A percentile compares a stretch with the other conserved stretches of the same genome.
These are phyloP conservation scores for Vicia villosa DNA, from an alignment of 306 rosid genomes.

Conservation along the genomic window DNA sequence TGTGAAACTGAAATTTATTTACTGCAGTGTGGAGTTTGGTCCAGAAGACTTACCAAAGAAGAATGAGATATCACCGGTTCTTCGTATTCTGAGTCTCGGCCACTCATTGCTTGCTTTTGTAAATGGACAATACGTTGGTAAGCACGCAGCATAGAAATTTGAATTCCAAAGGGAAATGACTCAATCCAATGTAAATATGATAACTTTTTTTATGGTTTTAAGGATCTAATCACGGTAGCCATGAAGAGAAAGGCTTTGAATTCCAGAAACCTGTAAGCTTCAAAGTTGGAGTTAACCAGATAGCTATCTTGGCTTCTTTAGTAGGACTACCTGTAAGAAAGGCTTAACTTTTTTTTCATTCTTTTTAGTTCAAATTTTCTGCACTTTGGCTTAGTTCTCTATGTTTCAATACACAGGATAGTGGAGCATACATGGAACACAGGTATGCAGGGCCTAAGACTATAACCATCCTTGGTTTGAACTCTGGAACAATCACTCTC, in stretches of 20 bases:
- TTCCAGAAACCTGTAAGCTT: conserved; percentile 47
- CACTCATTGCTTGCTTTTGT: conserved; percentile 67
- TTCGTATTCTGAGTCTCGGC: conserved; percentile 74
- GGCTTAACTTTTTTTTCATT: conserved; percentile 22
- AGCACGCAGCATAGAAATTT: conserved; percentile 36
- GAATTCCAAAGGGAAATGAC: background rate
- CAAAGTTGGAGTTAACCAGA: conserved; percentile 55
- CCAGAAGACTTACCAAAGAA: conserved; percentile 69
- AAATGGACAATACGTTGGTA: conserved; percentile 78
- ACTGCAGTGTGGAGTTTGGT: conserved; percentile 62
- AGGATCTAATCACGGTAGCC: conserved; percentile 73
- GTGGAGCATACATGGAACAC: conserved; percentile 98
- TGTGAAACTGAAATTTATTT: too few species aligned
- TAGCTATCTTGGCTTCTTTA: conserved; percentile 56
- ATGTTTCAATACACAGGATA: conserved; percentile 55
- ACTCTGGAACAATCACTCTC: conserved; percentile 71
- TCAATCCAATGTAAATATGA: background rate
- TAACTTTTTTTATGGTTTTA: conserved; percentile 37
- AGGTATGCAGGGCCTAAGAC: conserved; percentile 78
- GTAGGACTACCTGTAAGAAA: conserved; percentile 92
- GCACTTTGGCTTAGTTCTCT: conserved; percentile 3
- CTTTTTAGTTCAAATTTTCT: conserved; percentile 8
- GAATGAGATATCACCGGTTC: conserved; percentile 51
- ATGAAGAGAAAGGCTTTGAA: conserved; percentile 62
- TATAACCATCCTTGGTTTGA: conserved; percentile 66